A percentile compares a stretch with the other conserved stretches of the same genome.
These are phyloP conservation scores for Barbarea vulgaris DNA, from an alignment of 345 rosid species.

Conservation along the genomic window DNA sequence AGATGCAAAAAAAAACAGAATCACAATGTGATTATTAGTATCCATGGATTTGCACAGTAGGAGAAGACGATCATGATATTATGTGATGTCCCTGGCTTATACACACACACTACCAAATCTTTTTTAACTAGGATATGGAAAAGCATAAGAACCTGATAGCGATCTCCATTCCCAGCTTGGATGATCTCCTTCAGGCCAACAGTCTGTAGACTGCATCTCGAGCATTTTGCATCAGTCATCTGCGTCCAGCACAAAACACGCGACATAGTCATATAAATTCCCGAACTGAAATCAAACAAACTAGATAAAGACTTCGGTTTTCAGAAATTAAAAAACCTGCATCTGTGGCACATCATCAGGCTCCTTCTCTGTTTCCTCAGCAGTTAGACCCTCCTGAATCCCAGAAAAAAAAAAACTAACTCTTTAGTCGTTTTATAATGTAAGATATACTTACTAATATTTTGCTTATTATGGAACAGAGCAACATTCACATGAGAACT, in stretches of 20 bases:
- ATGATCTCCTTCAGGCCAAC: constrained; percentile 91
- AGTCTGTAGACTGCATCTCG: constrained; percentile 70
- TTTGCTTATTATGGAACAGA: constrained; percentile 3
- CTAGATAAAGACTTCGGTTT: neutral
- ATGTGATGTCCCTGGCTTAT: neutral
- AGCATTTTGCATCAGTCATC: constrained; percentile 85
- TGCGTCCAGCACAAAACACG: constrained; percentile 35
- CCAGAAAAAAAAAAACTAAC: neutral
- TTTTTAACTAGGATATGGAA: neutral
- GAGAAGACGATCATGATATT: neutral
- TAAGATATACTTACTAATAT: constrained; percentile 12
- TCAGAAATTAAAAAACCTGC: constrained; percentile 58
- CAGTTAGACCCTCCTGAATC: constrained; percentile 86
- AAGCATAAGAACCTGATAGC: constrained; percentile 72
- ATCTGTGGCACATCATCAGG: constrained; percentile 81
- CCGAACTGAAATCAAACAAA: constrained; percentile 8
- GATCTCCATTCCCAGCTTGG: constrained; percentile 95
- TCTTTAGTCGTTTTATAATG: constrained; percentile 14
- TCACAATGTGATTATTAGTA: constrained; percentile 4
- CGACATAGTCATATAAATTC: constrained; percentile 19
- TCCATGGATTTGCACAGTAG: neutral
- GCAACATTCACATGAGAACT: neutral
- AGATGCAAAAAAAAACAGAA: constrained; percentile 24
- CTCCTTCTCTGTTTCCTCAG: constrained; percentile 81
- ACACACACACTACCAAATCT: neutral